Evolutionary conservation across 495 filamentous ascomycete species (phyloP).

Genomic region (Hypomontagnella monticulosa): DNA sequence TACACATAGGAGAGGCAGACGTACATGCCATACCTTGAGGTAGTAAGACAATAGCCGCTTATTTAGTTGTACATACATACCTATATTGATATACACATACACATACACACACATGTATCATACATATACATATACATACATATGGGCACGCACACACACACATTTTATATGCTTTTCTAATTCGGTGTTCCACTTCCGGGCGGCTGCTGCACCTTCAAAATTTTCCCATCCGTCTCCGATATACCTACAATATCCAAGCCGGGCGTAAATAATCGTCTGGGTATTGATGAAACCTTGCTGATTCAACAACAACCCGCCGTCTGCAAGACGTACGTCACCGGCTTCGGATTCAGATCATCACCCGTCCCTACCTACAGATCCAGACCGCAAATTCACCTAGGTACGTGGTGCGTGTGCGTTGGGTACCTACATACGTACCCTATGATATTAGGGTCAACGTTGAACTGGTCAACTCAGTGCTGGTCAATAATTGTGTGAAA

Average conservation of each 20-base stretch:
- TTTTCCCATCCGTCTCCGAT: constrained; percentile 29
- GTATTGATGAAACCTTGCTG: constrained; percentile 29
- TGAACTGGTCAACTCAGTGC: too few species aligned
- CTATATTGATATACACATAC: not conserved
- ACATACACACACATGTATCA: not conserved
- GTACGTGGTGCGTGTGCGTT: constrained; percentile 33
- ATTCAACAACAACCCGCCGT: constrained; percentile 18
- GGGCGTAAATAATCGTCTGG: constrained; percentile 15
- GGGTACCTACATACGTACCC: constrained; percentile 32
- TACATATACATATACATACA: constrained; percentile 15
- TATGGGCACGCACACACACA: not conserved
- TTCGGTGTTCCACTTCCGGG: constrained; percentile 28
- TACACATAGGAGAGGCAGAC: too few species aligned
- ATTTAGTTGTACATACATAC: constrained; percentile 10
- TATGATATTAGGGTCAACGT: not conserved
- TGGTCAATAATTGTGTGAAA: too few species aligned
- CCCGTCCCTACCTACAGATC: constrained; percentile 19
- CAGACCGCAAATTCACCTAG: constrained; percentile 38
- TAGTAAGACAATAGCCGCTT: constrained; percentile 7
- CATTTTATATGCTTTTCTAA: constrained; percentile 19
- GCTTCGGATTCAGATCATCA: constrained; percentile 35
- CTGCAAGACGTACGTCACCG: constrained; percentile 38
- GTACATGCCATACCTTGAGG: constrained; percentile 15
- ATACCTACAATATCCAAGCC: constrained; percentile 11
- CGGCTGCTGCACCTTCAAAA: constrained; percentile 31